Percentiles rank a stretch among this genome's conserved stretches.
phyloP scores from a whole-genome alignment of 2,329 filamentous ascomycete genomes.

The Fusarium austroafricanum region DNA sequence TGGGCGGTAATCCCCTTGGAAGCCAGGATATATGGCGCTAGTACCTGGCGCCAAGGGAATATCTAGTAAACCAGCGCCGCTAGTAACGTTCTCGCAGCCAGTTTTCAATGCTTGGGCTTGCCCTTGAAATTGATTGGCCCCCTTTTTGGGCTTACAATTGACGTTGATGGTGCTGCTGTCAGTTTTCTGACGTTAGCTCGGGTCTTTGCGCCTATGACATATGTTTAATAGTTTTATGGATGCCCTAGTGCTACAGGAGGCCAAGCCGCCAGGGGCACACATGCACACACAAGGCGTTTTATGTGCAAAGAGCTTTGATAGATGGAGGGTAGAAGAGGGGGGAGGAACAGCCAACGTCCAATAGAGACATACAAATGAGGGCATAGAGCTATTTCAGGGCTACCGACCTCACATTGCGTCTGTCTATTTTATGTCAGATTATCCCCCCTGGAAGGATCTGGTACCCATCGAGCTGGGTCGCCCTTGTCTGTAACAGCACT shows the following conservation, averaged over 20 bases:
- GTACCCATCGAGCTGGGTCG: conserved; percentile 37
- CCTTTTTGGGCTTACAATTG: conserved; percentile 25
- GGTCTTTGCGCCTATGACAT: background rate
- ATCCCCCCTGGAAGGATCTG: conserved; percentile 19
- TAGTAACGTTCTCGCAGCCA: conserved; percentile 25
- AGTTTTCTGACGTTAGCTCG: conserved; percentile 28
- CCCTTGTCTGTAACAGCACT: conserved; percentile 21
- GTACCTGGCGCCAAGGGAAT: conserved; percentile 28
- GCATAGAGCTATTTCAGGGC: background rate
- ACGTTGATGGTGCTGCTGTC: conserved; percentile 29
- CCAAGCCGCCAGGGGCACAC: conserved; percentile 17
- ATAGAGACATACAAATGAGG: background rate
- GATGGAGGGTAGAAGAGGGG: background rate
- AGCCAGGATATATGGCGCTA: conserved; percentile 13
- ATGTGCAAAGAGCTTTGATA: conserved; percentile 1
- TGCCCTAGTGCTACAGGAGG: conserved; percentile 8
- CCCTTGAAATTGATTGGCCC: conserved; percentile 31
- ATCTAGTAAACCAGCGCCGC: conserved; percentile 24
- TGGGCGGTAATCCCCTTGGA: conserved; percentile 17
- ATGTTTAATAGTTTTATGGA: too few species aligned
- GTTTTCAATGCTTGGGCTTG: background rate
- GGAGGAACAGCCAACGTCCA: background rate
- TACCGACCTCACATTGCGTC: background rate
- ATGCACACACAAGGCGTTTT: conserved; percentile 5
- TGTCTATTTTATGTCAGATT: background rate